Evolutionary conservation across 495 filamentous ascomycete species (phyloP), one percentile per base, ranked within the genome.

Genomic region (Tuber magnatum): DNA sequence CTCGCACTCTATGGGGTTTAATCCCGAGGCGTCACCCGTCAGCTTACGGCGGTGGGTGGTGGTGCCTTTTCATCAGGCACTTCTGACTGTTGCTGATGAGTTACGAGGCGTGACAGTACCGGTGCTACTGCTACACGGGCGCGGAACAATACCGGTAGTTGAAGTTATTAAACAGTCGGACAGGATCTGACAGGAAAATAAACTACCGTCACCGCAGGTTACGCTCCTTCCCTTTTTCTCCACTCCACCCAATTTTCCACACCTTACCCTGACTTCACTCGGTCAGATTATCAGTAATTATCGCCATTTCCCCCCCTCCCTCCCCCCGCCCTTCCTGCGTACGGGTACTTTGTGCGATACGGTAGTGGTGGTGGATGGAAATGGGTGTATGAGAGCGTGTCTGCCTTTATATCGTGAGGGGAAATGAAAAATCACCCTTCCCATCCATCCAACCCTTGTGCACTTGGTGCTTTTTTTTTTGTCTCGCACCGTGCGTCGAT

Each of bases 391-490:
- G n/a, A 32, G 32, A 61, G n/a, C n/a, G n/a, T 61, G 51, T 61
- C 12, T 3, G 51, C 16, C 51, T 61, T 61, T n/a, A n/a, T 61
- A 61, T 61, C n/a, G 16, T 61, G 32, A 32, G 6, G 3, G n/a
- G n/a, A n/a, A n/a, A n/a, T n/a, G 12, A 51, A 51, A 51, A 51
- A 3, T 71, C 71, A 72, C 43, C 44, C 38, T 77, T 40, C 65
- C 68, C 40, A 61, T 72, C 68, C 74, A 56, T 75, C 69, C 73
- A 79, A 56, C 73, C 72, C 71, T 76, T 69, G 70, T 72, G 75
- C 75, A 79, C 75, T 75, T 79, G 70, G 71, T 78, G 41, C 77
- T 46, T 24, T 44, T 41, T 77, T 46, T 56, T 68, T 39, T 40
- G 70, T 42, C 39, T 71, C 56, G 75, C 68, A 56, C 70, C 51